phyloP scores from a whole-genome alignment of 2,329 filamentous ascomycete species.

The Leptographium radiaticola region DNA sequence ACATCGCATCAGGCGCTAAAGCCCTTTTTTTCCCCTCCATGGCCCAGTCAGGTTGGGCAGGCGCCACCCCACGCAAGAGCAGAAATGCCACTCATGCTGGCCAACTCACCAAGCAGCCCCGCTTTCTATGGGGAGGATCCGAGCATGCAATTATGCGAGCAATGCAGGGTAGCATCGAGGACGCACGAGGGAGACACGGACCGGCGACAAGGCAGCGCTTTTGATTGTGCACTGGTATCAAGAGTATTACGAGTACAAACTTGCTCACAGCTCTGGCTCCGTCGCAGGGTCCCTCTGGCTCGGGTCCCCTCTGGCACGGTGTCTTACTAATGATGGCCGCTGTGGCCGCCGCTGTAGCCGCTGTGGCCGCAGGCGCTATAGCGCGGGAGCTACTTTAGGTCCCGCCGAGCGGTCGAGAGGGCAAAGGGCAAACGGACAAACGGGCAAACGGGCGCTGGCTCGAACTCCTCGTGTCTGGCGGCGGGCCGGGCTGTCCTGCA shows the following conservation, averaged over 20 bases:
- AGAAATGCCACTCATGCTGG: background rate
- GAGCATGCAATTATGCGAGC: background rate
- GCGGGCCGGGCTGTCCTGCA: no score
- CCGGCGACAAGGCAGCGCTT: background rate
- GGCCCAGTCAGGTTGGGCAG: background rate
- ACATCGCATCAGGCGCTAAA: background rate
- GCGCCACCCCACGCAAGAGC: background rate
- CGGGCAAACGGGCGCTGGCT: no score
- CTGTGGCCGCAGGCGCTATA: background rate
- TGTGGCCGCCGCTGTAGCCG: background rate
- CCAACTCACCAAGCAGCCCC: background rate
- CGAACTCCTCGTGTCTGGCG: no score
- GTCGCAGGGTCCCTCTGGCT: no score
- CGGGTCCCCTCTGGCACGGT: background rate
- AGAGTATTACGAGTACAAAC: no score
- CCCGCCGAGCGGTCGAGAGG: background rate
- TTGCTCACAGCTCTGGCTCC: no score
- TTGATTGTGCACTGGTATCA: no score
- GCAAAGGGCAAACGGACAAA: no score
- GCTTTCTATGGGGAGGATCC: background rate
- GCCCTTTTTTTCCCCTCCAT: background rate
- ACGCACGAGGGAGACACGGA: no score
- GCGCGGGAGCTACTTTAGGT: constrained; percentile 8
- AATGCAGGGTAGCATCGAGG: background rate
- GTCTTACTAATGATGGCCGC: background rate